Evolutionary conservation across 2,329 filamentous ascomycete genomes (phyloP).

Genomic region (Colletotrichum karsti): DNA sequence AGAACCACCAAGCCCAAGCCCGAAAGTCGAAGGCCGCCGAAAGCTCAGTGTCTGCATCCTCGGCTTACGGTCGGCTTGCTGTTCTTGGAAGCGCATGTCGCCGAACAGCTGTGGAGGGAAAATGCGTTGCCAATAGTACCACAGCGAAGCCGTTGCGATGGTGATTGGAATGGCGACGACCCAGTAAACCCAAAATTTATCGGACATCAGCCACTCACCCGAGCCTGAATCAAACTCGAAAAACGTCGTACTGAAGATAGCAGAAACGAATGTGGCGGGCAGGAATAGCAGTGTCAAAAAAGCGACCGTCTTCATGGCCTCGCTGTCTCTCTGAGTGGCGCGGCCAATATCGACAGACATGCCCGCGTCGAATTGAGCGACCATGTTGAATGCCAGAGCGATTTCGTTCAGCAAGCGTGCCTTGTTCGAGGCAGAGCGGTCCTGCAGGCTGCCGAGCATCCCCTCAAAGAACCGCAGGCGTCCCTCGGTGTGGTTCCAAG

Average conservation of each 20-base stretch:
- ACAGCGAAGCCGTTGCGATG: conserved; percentile 26
- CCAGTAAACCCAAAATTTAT: conserved; percentile 47
- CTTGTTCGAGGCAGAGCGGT: conserved; percentile 47
- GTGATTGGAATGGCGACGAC: conserved; percentile 41
- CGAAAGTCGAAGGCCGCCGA: not conserved
- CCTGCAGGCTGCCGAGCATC: conserved; percentile 42
- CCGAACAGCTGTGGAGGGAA: not conserved
- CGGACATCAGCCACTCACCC: conserved; percentile 37
- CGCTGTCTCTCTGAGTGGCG: conserved; percentile 53
- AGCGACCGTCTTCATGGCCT: conserved; percentile 60
- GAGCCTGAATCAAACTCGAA: conserved; percentile 41
- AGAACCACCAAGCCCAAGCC: not conserved
- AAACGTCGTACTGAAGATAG: conserved; percentile 56
- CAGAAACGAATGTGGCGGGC: conserved; percentile 58
- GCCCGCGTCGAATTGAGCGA: conserved; percentile 49
- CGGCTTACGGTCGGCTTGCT: not conserved
- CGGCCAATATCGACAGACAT: conserved; percentile 48
- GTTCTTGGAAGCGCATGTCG: not conserved
- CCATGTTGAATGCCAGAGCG: conserved; percentile 56
- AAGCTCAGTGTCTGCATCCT: not conserved
- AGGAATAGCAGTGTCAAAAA: conserved; percentile 58
- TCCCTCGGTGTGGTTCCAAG: conserved; percentile 35
- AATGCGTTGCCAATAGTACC: conserved; percentile 28
- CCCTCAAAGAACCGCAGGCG: conserved; percentile 42
- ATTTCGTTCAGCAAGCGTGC: conserved; percentile 63